These are phyloP conservation scores for Ophiostoma pallidulum DNA, from an alignment of 2,329 filamentous ascomycete genomes.

Conservation along the genomic window DNA sequence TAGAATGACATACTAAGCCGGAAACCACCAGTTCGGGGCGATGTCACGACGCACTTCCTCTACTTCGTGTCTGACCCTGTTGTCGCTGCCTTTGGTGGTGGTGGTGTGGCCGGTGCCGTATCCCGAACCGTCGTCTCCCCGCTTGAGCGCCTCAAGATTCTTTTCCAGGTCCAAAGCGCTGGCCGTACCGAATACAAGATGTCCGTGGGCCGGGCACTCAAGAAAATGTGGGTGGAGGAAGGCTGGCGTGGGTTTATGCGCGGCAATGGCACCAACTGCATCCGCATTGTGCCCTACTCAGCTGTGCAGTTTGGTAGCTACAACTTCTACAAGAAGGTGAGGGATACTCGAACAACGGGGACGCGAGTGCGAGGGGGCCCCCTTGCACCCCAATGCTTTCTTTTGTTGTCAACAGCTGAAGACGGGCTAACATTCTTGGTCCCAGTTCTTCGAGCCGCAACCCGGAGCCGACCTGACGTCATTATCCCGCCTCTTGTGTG, in stretches of 20 bases:
- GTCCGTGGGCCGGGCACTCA: slow-evolving; percentile 77
- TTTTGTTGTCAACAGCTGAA: background rate
- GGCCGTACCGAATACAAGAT: slow-evolving; percentile 89
- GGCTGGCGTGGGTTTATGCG: slow-evolving; percentile 97
- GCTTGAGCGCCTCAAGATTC: slow-evolving; percentile 88
- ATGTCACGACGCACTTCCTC: slow-evolving; percentile 27
- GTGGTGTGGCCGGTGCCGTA: slow-evolving; percentile 91
- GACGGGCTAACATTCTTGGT: background rate
- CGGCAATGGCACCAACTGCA: slow-evolving; percentile 96
- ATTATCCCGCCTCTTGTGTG: slow-evolving; percentile 71
- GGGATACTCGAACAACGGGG: background rate
- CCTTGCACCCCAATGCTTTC: no score
- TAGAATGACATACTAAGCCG: slow-evolving; percentile 11
- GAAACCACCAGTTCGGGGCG: slow-evolving; percentile 19
- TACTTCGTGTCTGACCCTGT: slow-evolving; percentile 68
- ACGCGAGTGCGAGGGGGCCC: no score
- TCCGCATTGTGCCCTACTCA: slow-evolving; percentile 95
- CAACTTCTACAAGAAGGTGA: slow-evolving; percentile 87
- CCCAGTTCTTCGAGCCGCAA: slow-evolving; percentile 65
- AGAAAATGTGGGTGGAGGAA: slow-evolving; percentile 95
- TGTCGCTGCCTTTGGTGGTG: slow-evolving; percentile 84
- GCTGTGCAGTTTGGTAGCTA: slow-evolving; percentile 98
- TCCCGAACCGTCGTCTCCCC: slow-evolving; percentile 95
- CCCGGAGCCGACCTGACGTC: slow-evolving; percentile 67
- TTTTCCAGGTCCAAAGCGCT: slow-evolving; percentile 91